Percentiles rank a stretch among this genome's conserved stretches.
These are phyloP conservation scores for Nitzschia sp. DNA, from an alignment of 108 stramenopile species.

Conservation along the genomic window DNA sequence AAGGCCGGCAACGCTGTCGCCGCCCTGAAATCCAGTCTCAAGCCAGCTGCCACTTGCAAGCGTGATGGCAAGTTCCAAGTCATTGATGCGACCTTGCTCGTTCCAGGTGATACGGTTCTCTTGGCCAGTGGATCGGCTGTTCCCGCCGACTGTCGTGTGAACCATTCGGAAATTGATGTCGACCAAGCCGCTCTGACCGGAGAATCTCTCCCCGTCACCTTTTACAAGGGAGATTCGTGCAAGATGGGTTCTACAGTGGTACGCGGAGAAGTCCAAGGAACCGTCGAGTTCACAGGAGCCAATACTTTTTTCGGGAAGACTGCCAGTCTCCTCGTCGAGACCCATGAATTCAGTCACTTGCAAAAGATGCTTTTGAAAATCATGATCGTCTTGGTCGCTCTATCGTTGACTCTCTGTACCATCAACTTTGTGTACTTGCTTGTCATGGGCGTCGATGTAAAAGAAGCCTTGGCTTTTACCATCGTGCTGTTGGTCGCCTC, in stretches of 20 bases:
- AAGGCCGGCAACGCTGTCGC: slow-evolving; percentile 71
- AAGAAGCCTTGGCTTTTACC: slow-evolving; percentile 48
- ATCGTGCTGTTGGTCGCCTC: slow-evolving; percentile 78
- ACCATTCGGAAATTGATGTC: slow-evolving; percentile 61
- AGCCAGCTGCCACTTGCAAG: slow-evolving; percentile 51
- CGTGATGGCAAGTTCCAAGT: slow-evolving; percentile 51
- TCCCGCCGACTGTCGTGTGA: slow-evolving; percentile 81
- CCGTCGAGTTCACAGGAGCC: slow-evolving; percentile 64
- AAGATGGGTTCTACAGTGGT: slow-evolving; percentile 79
- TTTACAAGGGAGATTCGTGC: slow-evolving; percentile 52
- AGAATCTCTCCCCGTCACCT: slow-evolving; percentile 84
- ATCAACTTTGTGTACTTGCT: slow-evolving; percentile 56
- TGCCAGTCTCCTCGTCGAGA: slow-evolving; percentile 51
- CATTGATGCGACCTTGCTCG: slow-evolving; percentile 51
- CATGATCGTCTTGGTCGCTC: slow-evolving; percentile 55
- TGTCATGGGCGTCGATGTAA: slow-evolving; percentile 25
- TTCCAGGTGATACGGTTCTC: slow-evolving; percentile 84
- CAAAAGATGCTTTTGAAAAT: slow-evolving; percentile 66
- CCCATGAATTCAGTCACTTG: slow-evolving; percentile 50
- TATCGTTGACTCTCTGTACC: slow-evolving; percentile 51
- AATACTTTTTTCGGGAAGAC: slow-evolving; percentile 84
- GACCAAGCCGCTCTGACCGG: slow-evolving; percentile 85
- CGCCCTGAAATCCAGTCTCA: slow-evolving; percentile 49
- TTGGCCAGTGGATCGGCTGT: slow-evolving; percentile 74
- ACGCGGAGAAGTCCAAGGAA: slow-evolving; percentile 66